Evolutionary conservation across 192 early-diverging fungal genomes (phyloP).

Genomic region (Powellomyces hirtus): DNA sequence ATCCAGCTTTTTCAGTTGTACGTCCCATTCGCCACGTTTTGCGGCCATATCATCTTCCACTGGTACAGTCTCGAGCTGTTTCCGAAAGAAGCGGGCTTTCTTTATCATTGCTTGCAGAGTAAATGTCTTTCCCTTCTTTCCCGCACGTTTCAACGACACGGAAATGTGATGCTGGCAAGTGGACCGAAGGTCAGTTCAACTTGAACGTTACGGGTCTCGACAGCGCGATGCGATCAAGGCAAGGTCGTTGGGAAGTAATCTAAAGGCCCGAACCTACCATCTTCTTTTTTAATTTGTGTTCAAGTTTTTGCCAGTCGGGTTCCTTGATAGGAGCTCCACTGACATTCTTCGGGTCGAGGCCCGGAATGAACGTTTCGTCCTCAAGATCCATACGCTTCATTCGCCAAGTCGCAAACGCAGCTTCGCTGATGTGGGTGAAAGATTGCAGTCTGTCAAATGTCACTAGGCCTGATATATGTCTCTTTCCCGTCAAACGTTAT

Average conservation of each 20-base stretch:
- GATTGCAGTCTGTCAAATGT: no score
- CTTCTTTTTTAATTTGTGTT: constrained; percentile 3
- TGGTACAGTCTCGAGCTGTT: constrained; percentile 17
- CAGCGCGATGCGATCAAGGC: not conserved
- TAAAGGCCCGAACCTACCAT: not conserved
- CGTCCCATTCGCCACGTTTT: constrained; percentile 13
- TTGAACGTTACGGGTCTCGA: not conserved
- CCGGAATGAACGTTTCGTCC: no score
- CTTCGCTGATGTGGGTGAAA: no score
- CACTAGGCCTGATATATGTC: no score
- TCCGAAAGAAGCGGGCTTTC: constrained; percentile 27
- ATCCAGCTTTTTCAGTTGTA: constrained; percentile 32
- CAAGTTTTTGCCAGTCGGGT: constrained; percentile 12
- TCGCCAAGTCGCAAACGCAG: no score
- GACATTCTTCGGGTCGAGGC: no score
- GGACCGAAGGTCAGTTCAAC: not conserved
- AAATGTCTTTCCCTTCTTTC: constrained; percentile 33
- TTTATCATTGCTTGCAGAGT: constrained; percentile 28
- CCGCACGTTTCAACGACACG: constrained; percentile 15
- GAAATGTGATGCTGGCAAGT: constrained; percentile 39
- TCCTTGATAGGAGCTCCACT: not conserved
- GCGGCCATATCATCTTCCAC: not conserved
- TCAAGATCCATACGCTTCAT: no score
- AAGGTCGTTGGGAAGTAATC: not conserved
- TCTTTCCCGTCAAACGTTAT: no score